Evolutionary conservation across 1,284 basidiomycete species (phyloP), one percentile per base, ranked within the genome.

Genomic region (Vanrija sp.): DNA sequence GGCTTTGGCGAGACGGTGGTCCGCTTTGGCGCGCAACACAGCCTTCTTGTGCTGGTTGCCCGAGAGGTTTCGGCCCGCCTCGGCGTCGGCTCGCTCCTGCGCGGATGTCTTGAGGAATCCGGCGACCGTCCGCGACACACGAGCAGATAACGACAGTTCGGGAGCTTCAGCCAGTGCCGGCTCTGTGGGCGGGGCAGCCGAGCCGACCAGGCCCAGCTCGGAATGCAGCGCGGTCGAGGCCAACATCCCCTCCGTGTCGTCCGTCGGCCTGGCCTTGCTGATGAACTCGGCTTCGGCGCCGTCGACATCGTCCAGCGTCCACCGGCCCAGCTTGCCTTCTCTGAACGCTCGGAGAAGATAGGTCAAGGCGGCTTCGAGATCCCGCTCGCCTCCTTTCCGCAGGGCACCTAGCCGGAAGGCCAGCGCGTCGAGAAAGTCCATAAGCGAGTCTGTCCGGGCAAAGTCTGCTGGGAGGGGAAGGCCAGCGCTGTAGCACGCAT

Each of bases 331-430:
- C 50, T 75, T 89, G 79, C 72, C 81, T 23, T 87, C 85, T 46
- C 93, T 83, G 85, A 92, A 96, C 82, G 88, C 88, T 44, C 83
- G 80, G 40, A 95, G 82, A 67, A 96, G 85, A 81, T 86, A 89
- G n/a, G 80, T 78, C 2, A 86, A 85, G 6, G 91, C 88, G 10
- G 88, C 82, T 6, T 83, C 76, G 14, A 81, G 68, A 72, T 97
- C 87, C 42, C 81, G 79, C 52, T 84, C 80, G 2, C 87, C 91
- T 2, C 91, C 91, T 58, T 85, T 83, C 63, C 82, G 79, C 19
- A 94, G 78, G 80, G 92, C 91, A n/a, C 87, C 85, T 62, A 94
- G 82, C 12, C 91, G 82, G 34, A 70, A 69, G 0, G 86, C 88
- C n/a, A 97, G 79, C 15, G 81, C 77, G 28, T 81, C 79, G 28